These are phyloP conservation scores for Colletotrichum sp. DNA, from an alignment of 2,329 filamentous ascomycete genomes.

Conservation along the genomic window DNA sequence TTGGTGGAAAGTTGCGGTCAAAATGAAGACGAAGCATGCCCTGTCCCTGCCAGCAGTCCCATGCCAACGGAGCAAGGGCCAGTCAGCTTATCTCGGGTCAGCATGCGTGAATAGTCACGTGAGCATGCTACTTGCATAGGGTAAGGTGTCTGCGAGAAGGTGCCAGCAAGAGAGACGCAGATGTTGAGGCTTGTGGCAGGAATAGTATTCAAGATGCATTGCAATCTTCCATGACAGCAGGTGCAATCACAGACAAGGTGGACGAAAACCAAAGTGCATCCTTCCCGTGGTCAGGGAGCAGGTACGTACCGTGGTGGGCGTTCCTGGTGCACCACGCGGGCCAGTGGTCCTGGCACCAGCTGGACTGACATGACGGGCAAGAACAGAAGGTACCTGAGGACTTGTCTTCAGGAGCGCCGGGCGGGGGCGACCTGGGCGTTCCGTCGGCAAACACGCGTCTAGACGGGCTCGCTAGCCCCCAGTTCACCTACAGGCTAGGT, in stretches of 20 bases:
- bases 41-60: neutral
- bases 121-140: neutral
- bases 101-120: neutral
- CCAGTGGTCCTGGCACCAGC: neutral
- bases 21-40: neutral
- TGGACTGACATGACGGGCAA: neutral
- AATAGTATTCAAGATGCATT: neutral
- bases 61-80: neutral
- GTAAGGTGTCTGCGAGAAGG: neutral
- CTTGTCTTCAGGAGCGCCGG: neutral
- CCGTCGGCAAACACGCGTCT: neutral
- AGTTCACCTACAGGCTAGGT: neutral
- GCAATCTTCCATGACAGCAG: neutral
- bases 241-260: neutral
- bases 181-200: neutral
- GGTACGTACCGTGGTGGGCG: neutral
- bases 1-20: neutral
- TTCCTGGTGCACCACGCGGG: neutral
- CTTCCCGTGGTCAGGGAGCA: neutral
- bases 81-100: neutral
- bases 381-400: neutral
- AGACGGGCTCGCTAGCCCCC: conserved; percentile 19
- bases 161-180: neutral
- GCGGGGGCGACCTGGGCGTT: neutral
- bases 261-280: neutral